Evolutionary conservation across 2,329 filamentous ascomycete species (phyloP).

Genomic region (Nothophaeocryptopus gaeumannii): DNA sequence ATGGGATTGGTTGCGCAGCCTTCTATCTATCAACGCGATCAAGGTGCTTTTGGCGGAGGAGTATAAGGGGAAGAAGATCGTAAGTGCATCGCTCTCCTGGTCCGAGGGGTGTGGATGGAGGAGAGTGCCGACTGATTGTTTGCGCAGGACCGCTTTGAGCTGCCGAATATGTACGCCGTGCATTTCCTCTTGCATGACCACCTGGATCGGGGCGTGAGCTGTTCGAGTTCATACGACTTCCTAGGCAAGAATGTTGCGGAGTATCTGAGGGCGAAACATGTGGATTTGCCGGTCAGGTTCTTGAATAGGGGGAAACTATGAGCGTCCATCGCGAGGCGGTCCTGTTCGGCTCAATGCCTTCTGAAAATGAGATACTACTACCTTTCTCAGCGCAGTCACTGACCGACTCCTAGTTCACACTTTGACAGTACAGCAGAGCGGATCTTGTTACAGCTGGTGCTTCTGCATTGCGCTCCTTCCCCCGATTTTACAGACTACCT

Average conservation of each 20-base stretch:
- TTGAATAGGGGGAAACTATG: constrained; percentile 32
- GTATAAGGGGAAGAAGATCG: constrained; percentile 36
- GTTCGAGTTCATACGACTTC: constrained; percentile 32
- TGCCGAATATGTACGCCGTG: constrained; percentile 34
- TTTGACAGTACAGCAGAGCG: too few relatives aligned
- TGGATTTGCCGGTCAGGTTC: constrained; percentile 33
- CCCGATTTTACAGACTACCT: too few relatives aligned
- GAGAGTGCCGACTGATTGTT: background rate
- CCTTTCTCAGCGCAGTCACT: too few relatives aligned
- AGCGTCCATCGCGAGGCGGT: background rate
- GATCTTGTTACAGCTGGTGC: too few relatives aligned
- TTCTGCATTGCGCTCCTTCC: too few relatives aligned
- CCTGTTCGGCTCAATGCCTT: too few relatives aligned
- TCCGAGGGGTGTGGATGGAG: background rate
- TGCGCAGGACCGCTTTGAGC: constrained; percentile 32
- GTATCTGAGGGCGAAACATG: constrained; percentile 30
- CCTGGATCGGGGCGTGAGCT: constrained; percentile 35
- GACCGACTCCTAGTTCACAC: too few relatives aligned
- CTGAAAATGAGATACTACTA: too few relatives aligned
- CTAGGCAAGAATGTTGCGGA: constrained; percentile 37
- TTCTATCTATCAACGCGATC: constrained; percentile 30
- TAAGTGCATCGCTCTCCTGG: constrained; percentile 7
- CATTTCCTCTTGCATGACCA: constrained; percentile 37
- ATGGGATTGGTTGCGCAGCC: constrained; percentile 33
- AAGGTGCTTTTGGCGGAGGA: constrained; percentile 34